phyloP scores from a whole-genome alignment of 768 basidiomycete species.

The Cantharellus cinnabarinus region DNA sequence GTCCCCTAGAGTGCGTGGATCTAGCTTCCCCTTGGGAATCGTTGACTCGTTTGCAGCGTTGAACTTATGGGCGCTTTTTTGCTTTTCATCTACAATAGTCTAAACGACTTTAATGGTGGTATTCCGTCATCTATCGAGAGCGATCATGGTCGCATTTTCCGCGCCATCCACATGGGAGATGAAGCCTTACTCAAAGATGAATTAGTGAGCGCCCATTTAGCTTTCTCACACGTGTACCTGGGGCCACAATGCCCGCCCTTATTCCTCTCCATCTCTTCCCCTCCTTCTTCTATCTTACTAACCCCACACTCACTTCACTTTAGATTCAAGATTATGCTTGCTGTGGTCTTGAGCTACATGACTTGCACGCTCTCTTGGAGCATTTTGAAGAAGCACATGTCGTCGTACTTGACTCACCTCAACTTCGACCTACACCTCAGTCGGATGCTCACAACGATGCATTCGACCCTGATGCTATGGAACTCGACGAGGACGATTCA shows the following conservation, averaged over 20 bases:
- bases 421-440: slow-evolving; percentile 12
- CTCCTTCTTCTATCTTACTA: background rate
- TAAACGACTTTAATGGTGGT: slow-evolving; percentile 25
- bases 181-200: slow-evolving; percentile 46
- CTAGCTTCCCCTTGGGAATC: background rate
- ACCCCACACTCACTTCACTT: background rate
- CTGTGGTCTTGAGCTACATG: slow-evolving; percentile 58
- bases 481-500: slow-evolving; percentile 5
- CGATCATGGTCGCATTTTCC: slow-evolving; percentile 38
- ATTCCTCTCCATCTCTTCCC: background rate
- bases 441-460: slow-evolving; percentile 16
- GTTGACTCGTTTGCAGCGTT: background rate
- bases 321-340: slow-evolving; percentile 80
- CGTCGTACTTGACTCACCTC: slow-evolving; percentile 32
- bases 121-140: slow-evolving; percentile 36
- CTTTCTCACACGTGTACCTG: background rate
- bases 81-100: slow-evolving; percentile 13
- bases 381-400: slow-evolving; percentile 87
- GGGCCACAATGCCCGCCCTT: background rate
- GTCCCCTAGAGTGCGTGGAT: background rate
- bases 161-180: slow-evolving; percentile 34
- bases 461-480: slow-evolving; percentile 6
- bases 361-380: slow-evolving; percentile 69
- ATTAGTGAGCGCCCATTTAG: slow-evolving; percentile 26
- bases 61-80: background rate